These are phyloP conservation scores for Friedmanniomyces endolithicus DNA, from an alignment of 495 filamentous ascomycete species.

Conservation along the genomic window DNA sequence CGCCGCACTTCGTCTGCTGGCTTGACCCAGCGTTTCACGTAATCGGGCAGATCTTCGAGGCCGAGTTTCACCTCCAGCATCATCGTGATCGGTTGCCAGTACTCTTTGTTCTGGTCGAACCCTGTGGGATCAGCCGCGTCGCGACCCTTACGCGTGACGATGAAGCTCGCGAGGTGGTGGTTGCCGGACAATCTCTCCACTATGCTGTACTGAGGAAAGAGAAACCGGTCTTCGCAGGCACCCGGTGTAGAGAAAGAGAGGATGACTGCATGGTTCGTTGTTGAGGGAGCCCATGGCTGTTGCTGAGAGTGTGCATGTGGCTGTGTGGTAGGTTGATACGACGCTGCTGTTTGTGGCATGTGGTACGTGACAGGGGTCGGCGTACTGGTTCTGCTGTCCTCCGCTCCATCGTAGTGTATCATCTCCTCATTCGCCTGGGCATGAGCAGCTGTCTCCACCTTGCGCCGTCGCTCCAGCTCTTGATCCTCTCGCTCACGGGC, in stretches of 20 bases:
- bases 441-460: not conserved
- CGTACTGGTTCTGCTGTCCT: conserved; percentile 6
- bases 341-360: not conserved
- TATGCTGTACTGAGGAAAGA: conserved; percentile 78
- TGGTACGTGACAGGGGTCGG: conserved; percentile 13
- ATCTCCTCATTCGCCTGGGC: not conserved
- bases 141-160: conserved; percentile 39
- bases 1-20: conserved; percentile 63
- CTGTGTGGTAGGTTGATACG: conserved; percentile 8
- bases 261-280: conserved; percentile 53
- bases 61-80: conserved; percentile 53
- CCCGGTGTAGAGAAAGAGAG: conserved; percentile 73
- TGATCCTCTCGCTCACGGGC: conserved; percentile 5
- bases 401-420: conserved; percentile 11
- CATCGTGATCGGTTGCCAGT: conserved; percentile 76
- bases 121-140: conserved; percentile 5
- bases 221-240: conserved; percentile 67
- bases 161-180: conserved; percentile 50
- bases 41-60: conserved; percentile 52
- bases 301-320: conserved; percentile 6
- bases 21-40: conserved; percentile 65
- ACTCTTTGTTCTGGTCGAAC: conserved; percentile 47
- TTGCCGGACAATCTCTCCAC: conserved; percentile 50
- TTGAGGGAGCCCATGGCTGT: conserved; percentile 26
- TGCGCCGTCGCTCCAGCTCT: not conserved